phyloP scores from a whole-genome alignment of 1,284 basidiomycete genomes.

The Puccinia horiana region DNA sequence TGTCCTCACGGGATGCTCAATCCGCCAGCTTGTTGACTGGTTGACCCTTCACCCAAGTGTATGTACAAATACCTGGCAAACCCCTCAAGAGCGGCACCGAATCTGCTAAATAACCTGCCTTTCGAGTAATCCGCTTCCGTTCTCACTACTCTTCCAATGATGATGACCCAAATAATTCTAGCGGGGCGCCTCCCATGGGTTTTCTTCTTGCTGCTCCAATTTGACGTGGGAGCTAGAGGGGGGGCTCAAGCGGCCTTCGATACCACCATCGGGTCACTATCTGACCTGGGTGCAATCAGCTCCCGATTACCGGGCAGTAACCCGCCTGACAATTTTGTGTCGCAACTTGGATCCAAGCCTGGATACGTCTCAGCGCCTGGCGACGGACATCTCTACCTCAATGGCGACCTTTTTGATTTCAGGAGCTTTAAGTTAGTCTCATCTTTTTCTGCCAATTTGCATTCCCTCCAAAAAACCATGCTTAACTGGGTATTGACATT shows the following conservation, averaged over 20 bases:
- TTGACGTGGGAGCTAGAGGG: neutral
- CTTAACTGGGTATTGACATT: neutral
- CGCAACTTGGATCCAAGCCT: neutral
- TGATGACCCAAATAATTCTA: neutral
- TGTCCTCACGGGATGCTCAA: neutral
- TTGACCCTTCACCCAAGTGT: neutral
- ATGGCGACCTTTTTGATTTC: conserved; percentile 41
- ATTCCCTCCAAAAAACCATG: neutral
- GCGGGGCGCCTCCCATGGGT: neutral
- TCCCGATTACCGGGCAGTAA: neutral
- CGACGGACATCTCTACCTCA: conserved; percentile 42
- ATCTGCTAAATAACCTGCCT: neutral
- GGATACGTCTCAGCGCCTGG: conserved; percentile 37
- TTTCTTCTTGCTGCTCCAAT: neutral
- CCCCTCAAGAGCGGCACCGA: too few species aligned
- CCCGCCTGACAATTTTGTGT: neutral
- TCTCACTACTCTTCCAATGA: neutral
- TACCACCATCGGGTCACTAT: neutral
- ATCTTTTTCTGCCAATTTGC: neutral
- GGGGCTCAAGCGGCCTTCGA: neutral
- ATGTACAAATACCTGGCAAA: neutral
- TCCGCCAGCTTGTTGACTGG: neutral
- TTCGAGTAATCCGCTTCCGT: neutral
- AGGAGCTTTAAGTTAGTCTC: conserved; percentile 41
- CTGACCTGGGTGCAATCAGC: neutral